Percentiles rank a stretch among this genome's conserved stretches.
Evolutionary conservation across 345 rosid species (phyloP).

Genomic region (Populus tremula): DNA sequence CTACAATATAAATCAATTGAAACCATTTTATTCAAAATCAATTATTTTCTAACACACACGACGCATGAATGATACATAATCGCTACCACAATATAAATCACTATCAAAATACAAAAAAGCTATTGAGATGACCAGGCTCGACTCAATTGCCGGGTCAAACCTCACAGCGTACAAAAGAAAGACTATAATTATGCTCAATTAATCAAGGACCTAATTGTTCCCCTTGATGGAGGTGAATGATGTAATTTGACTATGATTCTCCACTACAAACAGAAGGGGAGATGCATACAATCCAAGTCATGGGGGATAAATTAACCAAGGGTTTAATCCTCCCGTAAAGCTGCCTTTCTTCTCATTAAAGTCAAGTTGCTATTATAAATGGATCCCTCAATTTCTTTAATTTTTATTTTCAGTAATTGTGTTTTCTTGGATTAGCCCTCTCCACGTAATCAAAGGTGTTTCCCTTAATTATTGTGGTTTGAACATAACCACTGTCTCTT

Average conservation of each 20-base stretch:
- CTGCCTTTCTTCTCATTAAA: background rate
- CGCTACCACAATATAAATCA: too few species aligned
- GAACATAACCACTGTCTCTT: background rate
- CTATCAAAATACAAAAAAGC: too few species aligned
- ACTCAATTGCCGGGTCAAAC: too few species aligned
- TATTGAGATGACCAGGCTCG: too few species aligned
- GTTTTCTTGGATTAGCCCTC: background rate
- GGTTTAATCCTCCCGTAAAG: background rate
- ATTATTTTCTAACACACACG: too few species aligned
- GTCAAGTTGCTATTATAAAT: background rate
- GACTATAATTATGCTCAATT: too few species aligned
- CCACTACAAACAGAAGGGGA: background rate
- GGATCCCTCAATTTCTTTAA: background rate
- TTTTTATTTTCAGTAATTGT: background rate
- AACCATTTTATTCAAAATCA: too few species aligned
- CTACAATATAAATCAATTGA: too few species aligned
- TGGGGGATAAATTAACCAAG: background rate
- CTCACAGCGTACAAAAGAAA: too few species aligned
- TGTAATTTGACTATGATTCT: constrained; percentile 6
- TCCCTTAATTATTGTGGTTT: background rate
- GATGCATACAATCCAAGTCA: background rate
- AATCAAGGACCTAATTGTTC: too few species aligned
- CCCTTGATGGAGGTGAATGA: background rate
- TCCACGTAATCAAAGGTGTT: background rate
- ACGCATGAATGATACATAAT: too few species aligned